Base-by-base conservation (phyloP, 805 yeast genomes). In the Pichia membranifaciens region DNA sequence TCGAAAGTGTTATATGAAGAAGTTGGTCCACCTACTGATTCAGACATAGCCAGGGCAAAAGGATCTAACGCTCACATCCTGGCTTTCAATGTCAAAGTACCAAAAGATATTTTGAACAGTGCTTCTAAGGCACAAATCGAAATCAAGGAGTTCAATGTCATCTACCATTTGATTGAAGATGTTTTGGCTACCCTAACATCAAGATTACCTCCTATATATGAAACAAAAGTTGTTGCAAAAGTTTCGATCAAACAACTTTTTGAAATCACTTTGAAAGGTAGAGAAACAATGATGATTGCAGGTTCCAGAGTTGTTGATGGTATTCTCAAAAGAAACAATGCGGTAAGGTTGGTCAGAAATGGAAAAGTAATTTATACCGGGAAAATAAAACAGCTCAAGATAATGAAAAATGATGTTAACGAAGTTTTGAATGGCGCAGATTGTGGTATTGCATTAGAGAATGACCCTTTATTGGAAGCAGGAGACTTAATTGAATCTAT, bases 221-320 rank as follows among this genome's bases (percentile, higher is more conserved):
- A 87, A 51, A 72, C 75, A 28, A 84, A 82, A 59, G 77, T 79
- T 1, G 54, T 77, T 21, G 84, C 90, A 1, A 85, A 80, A 47
- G 84, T 82, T 0, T 81, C 78, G 7, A 70, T 93, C 38, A 81
- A 81, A 54, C 85, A 82, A 46, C 71, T 87, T 2, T 90, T 93
- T 64, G 75, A 75, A 23, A 83, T 90, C 52, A 74, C 84, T 2
- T 70, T 75, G 2, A 79, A 82, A 55, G 69, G 69, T 44, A 80
- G 77, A 59, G 71, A 70, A 43, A 73, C 70, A 21, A 64, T 77
- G 47, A 76, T 73, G 53, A 78, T 93, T 59, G 99, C 98, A 0
- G 99, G 99, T 7, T 87, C 95, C 59, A 82, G 83, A 61, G 88
- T 93, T 12, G 59, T 66, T 15, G 76, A 75, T 43, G 99, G 99